These are phyloP conservation scores for Pleurotus tuber-regium DNA, from an alignment of 768 basidiomycete genomes.

Conservation along the genomic window DNA sequence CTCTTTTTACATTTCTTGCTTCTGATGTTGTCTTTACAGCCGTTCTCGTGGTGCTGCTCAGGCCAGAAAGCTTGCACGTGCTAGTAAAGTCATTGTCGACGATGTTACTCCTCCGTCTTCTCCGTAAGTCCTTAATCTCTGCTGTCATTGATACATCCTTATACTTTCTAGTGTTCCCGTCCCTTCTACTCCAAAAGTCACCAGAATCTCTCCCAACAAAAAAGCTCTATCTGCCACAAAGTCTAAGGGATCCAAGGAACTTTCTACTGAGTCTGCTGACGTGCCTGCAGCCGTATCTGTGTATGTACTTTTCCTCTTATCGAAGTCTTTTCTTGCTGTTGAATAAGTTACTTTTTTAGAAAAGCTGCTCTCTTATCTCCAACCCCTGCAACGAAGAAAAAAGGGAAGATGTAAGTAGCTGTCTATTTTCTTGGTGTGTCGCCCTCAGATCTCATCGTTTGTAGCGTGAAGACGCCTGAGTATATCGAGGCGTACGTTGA, in stretches of 20 bases:
- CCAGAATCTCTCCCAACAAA: background rate
- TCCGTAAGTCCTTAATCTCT: background rate
- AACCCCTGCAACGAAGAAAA: too few species aligned
- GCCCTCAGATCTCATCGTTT: too few species aligned
- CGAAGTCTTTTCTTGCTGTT: background rate
- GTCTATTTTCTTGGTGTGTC: too few species aligned
- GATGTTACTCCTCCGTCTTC: background rate
- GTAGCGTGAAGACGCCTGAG: too few species aligned
- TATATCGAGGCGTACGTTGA: too few species aligned
- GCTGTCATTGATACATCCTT: background rate
- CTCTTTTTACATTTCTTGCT: background rate
- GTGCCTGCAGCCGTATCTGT: background rate
- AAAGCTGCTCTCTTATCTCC: background rate
- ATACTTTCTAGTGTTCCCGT: background rate
- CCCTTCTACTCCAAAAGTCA: background rate
- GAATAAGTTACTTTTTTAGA: background rate
- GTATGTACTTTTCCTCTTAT: background rate
- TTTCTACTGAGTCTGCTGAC: background rate
- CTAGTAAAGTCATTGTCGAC: background rate
- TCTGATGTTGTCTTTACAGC: background rate
- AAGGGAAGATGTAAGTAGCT: too few species aligned
- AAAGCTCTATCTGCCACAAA: too few species aligned
- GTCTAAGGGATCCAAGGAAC: too few species aligned
- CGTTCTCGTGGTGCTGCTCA: background rate
- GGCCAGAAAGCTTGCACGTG: background rate